Evolutionary conservation across 805 yeast genomes (phyloP), one percentile per base, ranked within the genome.

Genomic region (Barnettozyma californica): DNA sequence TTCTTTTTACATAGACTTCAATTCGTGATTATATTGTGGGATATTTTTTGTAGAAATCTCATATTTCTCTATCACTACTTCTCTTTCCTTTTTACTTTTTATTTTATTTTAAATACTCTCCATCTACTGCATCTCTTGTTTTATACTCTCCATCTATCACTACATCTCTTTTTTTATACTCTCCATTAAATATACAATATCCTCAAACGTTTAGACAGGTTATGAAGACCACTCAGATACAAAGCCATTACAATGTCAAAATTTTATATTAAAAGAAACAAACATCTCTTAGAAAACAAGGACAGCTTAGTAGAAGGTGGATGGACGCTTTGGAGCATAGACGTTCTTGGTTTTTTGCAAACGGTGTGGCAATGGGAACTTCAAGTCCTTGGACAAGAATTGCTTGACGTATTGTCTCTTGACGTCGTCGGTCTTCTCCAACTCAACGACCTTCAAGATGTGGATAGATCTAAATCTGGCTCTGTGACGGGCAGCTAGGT

Each of bases 401-500:
- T 94, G 99, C 81, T 83, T 91, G 76, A 90, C 83, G 94, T 94
- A 92, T 78, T 88, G 97, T 80, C 99, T 89, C 91, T 89, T 94
- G 75, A 94, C 96, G 69, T 94, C 99, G 59, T 87, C 95, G 66
- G 94, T 83, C 86, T 89, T 91, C 77, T 84, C 96, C 71, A 94
- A 84, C 83, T 92, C 98, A 73, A 91, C 97, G 74, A 94, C 97
- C 89, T 94, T 94, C 76, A 94, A 87, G 76, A 94, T 89, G 88
- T 94, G 99, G 77, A 94, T 87, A 65, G 92, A 85, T 86, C 99
- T 89, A 84, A 94, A 94, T 84, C 99, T 90, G 71, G 99, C 94
- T 86, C 99, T 90, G 95, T 94, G 99, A 83, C 99, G 91, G 66
- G 99, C 97, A 78, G 99, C 99, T 87, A 94, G 87, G 79, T 94